Evolutionary conservation across 1,139 yeast genomes (phyloP).

Genomic region (Saccharomyces uvarum): DNA sequence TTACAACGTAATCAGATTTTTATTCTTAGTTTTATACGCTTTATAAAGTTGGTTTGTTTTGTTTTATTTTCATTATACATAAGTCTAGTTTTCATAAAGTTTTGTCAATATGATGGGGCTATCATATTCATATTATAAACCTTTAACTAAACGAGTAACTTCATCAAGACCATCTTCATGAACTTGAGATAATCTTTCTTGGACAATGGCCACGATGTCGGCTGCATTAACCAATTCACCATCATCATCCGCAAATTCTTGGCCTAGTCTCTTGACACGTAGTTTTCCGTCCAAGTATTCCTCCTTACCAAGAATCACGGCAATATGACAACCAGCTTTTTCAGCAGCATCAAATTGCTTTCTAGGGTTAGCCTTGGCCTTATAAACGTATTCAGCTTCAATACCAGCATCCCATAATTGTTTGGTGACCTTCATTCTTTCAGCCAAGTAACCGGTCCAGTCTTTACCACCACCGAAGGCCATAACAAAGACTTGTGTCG

Average conservation of each 20-base stretch:
- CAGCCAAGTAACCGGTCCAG: slow-evolving; percentile 86
- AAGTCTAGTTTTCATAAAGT: not conserved
- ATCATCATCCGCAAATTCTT: slow-evolving; percentile 79
- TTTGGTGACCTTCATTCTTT: slow-evolving; percentile 81
- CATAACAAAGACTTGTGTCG: slow-evolving; percentile 91
- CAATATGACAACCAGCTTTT: slow-evolving; percentile 81
- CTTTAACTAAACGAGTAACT: slow-evolving; percentile 53
- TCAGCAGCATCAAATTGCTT: slow-evolving; percentile 98
- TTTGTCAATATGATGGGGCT: not conserved
- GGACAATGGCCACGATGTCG: slow-evolving; percentile 50
- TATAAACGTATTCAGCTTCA: slow-evolving; percentile 84
- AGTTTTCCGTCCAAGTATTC: slow-evolving; percentile 71
- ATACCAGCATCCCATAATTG: slow-evolving; percentile 81
- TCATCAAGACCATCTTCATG: slow-evolving; percentile 40
- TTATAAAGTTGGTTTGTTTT: not conserved
- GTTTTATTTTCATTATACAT: not conserved
- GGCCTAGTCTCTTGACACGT: slow-evolving; percentile 80
- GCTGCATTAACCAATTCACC: slow-evolving; percentile 69
- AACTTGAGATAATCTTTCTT: slow-evolving; percentile 42
- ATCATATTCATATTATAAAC: slow-evolving; percentile 32
- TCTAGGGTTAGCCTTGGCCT: slow-evolving; percentile 85
- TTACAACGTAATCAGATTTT: not conserved
- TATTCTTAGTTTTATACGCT: not conserved
- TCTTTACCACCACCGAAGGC: slow-evolving; percentile 97
- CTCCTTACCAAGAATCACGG: slow-evolving; percentile 91